phyloP scores from a whole-genome alignment of 1,284 basidiomycete species.

The Heterobasidion irregulare region DNA sequence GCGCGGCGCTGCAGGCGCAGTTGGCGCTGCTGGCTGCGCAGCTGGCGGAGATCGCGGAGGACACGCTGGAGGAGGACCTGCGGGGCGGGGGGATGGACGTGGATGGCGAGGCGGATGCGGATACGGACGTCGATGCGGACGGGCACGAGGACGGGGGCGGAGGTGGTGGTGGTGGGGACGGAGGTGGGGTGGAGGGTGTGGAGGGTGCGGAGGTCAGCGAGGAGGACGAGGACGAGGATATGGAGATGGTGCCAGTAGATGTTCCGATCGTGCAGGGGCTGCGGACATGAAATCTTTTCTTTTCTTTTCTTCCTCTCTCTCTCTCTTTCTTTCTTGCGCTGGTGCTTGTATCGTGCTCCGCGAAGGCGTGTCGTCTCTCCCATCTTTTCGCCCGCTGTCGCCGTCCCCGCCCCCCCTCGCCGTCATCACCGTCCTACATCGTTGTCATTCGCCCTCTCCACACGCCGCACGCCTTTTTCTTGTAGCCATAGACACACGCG shows the following conservation, averaged over 20 bases:
- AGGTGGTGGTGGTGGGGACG: neutral
- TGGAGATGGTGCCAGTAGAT: conserved; percentile 20
- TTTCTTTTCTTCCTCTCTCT: neutral
- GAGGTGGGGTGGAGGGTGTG: neutral
- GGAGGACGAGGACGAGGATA: conserved; percentile 22
- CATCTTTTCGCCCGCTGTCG: too few species aligned
- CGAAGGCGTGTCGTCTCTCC: too few species aligned
- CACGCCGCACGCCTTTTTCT: neutral
- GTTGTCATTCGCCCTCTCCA: neutral
- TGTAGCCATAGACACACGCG: too few species aligned
- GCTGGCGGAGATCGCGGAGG: conserved; percentile 45
- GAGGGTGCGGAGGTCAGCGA: conserved; percentile 14
- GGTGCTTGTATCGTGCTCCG: too few species aligned
- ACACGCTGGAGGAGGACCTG: conserved; percentile 23
- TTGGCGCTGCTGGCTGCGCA: conserved; percentile 57
- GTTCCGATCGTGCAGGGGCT: conserved; percentile 1
- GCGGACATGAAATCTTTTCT: conserved; percentile 1
- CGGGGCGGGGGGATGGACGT: conserved; percentile 10
- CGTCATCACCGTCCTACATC: neutral
- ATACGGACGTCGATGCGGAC: neutral
- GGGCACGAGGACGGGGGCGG: neutral
- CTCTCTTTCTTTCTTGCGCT: too few species aligned
- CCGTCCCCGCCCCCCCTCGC: too few species aligned
- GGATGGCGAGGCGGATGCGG: conserved; percentile 10
- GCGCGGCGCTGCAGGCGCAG: conserved; percentile 56